A percentile compares a stretch with the other conserved stretches of the same genome.
Evolutionary conservation across 371 early-diverging fungal species (phyloP).

Genomic region (Blakeslea trispora): DNA sequence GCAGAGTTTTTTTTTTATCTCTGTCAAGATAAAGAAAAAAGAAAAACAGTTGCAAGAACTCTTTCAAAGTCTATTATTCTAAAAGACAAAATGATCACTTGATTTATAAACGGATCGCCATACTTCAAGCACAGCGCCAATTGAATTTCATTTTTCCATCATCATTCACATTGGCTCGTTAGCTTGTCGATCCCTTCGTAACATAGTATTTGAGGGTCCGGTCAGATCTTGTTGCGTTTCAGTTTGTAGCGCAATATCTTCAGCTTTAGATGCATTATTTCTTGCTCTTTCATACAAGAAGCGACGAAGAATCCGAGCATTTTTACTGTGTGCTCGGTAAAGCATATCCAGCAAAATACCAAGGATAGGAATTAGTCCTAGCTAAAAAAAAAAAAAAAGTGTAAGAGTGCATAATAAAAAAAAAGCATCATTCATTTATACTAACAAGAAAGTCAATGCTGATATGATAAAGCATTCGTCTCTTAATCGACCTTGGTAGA

Average conservation of each 20-base stretch:
- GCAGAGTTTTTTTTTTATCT: too few species aligned
- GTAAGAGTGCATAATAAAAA: too few species aligned
- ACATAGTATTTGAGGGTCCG: conserved; percentile 8
- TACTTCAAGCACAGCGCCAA: too few species aligned
- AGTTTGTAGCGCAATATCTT: conserved; percentile 13
- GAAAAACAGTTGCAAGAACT: too few species aligned
- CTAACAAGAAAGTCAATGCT: conserved; percentile 48
- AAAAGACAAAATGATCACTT: too few species aligned
- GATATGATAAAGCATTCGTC: conserved; percentile 41
- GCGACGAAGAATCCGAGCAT: conserved; percentile 33
- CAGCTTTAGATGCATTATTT: conserved; percentile 13
- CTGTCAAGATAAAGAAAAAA: too few species aligned
- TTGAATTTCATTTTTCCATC: too few species aligned
- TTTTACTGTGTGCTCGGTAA: conserved; percentile 49
- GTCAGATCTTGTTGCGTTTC: conserved; percentile 4
- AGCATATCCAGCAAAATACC: conserved; percentile 43
- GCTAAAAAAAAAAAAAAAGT: too few species aligned
- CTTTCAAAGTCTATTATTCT: too few species aligned
- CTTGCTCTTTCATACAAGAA: conserved; percentile 45
- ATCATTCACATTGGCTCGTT: too few species aligned
- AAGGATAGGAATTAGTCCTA: conserved; percentile 46
- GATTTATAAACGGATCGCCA: too few species aligned
- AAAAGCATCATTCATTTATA: too few species aligned
- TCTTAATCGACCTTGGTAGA: conserved; percentile 30
- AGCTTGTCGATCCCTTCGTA: conserved; percentile 14